Conservation (phyloP, 331 rosid genomes). For the Spiraea crenata region DNA sequence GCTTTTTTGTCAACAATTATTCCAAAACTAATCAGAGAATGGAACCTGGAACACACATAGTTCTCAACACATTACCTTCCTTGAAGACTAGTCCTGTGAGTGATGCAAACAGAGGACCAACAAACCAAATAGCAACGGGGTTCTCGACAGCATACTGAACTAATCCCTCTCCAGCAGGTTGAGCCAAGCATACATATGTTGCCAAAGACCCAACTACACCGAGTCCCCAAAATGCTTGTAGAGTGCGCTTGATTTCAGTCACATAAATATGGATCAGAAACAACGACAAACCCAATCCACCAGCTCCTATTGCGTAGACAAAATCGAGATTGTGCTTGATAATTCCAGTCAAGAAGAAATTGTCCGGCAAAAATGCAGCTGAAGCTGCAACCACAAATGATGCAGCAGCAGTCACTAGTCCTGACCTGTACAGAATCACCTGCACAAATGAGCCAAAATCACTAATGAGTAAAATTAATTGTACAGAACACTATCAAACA, state of each 20-base stretch:
- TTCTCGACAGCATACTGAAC: constrained; percentile 56
- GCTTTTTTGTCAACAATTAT: too few relatives aligned
- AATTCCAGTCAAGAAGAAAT: constrained; percentile 24
- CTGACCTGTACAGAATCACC: constrained; percentile 81
- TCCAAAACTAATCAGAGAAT: background rate
- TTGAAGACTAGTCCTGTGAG: constrained; percentile 90
- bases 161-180: constrained; percentile 56
- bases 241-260: constrained; percentile 72
- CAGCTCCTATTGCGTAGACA: constrained; percentile 61
- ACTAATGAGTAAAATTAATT: too few relatives aligned
- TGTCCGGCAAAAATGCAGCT: constrained; percentile 61
- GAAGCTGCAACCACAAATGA: constrained; percentile 76
- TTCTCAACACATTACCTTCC: constrained; percentile 51
- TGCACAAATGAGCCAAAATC: constrained; percentile 22
- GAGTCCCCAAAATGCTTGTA: constrained; percentile 81
- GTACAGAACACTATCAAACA: too few relatives aligned
- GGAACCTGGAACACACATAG: background rate
- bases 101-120: constrained; percentile 89
- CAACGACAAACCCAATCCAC: constrained; percentile 75
- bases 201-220: constrained; percentile 70
- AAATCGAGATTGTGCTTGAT: constrained; percentile 56
- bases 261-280: constrained; percentile 81
- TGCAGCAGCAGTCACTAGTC: constrained; percentile 74
- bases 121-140: constrained; percentile 68
- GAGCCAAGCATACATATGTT: constrained; percentile 54